Conservation (phyloP, 1,284 basidiomycete species). For the Cryptococcus sp. region DNA sequence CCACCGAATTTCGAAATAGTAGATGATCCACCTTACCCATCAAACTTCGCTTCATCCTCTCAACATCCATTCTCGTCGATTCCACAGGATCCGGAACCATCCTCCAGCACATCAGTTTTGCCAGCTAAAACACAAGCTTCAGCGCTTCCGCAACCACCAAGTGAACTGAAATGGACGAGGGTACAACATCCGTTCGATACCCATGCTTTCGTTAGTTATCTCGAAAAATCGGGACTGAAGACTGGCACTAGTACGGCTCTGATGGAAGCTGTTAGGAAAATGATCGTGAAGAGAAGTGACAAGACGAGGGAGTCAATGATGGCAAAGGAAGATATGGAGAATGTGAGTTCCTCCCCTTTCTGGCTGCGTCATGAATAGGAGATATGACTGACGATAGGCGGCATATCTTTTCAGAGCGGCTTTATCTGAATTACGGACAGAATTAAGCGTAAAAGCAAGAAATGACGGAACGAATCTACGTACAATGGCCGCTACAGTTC, state of each 20-base stretch:
- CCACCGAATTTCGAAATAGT: constrained; percentile 1
- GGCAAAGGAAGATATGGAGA: constrained; percentile 80
- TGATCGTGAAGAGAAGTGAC: constrained; percentile 73
- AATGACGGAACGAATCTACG: constrained; percentile 80
- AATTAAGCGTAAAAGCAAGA: constrained; percentile 74
- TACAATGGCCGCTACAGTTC: constrained; percentile 67
- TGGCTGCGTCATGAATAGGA: background rate
- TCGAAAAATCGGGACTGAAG: constrained; percentile 34
- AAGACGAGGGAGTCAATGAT: constrained; percentile 69
- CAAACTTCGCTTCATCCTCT: background rate
- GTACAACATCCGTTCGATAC: constrained; percentile 48
- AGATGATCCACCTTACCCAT: background rate
- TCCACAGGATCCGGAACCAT: background rate
- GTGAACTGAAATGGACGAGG: background rate
- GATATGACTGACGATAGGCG: constrained; percentile 56
- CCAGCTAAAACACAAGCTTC: constrained; percentile 2
- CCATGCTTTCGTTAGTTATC: constrained; percentile 43
- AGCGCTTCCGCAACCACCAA: constrained; percentile 14
- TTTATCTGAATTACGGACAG: constrained; percentile 82
- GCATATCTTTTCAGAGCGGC: constrained; percentile 95
- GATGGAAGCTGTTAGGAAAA: constrained; percentile 78
- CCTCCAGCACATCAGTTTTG: background rate
- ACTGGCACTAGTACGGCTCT: constrained; percentile 61
- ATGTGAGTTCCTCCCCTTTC: constrained; percentile 58
- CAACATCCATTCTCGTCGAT: background rate